Base-by-base conservation (phyloP, 805 yeast genomes). In the Ogataea nitratoaversa region DNA sequence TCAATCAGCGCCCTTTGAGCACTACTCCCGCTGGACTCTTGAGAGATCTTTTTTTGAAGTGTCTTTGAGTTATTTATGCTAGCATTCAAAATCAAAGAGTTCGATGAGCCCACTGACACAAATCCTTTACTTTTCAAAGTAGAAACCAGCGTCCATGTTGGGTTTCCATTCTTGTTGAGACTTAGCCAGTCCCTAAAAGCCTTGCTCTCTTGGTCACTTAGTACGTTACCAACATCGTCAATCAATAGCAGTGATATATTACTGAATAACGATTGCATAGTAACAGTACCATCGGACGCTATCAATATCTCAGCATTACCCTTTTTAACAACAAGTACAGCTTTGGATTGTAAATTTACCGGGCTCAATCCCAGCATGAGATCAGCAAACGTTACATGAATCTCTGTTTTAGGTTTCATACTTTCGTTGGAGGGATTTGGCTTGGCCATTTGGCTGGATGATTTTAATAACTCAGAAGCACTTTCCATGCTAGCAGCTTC, bases 351-450 rank as follows among this genome's bases (percentile, higher is more conserved):
- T 14, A 87, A 55, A 39, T 81, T 60, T 8, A 77, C 76, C 0
- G 96, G 95, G 20, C 68, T 72, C 19, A 87, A 53, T 0, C 84
- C 84, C 25, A 87, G 44, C 0, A 76, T 67, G 42, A 82, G 74
- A 43, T 84, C 84, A 11, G 71, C 54, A 19, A 78, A 53, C 1
- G 62, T 53, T 22, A 71, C 42, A 24, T 48, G 56, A 2, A 56
- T n/a, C n/a, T 51, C 52, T 0, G 35, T 19, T 30, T 43, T 52
- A 2, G 36, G 18, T 8, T 19, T 19, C 29, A 11, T 7, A 9
- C 19, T 34, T n/a, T n/a, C n/a, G n/a, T n/a, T n/a, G n/a, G n/a
- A n/a, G n/a, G n/a, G n/a, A n/a, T n/a, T n/a, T n/a, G n/a, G n/a
- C n/a, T n/a, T n/a, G n/a, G n/a, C n/a, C n/a, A n/a, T n/a, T n/a